Conservation (phyloP, 1,284 basidiomycete species). For the Pholiota adiposa region DNA sequence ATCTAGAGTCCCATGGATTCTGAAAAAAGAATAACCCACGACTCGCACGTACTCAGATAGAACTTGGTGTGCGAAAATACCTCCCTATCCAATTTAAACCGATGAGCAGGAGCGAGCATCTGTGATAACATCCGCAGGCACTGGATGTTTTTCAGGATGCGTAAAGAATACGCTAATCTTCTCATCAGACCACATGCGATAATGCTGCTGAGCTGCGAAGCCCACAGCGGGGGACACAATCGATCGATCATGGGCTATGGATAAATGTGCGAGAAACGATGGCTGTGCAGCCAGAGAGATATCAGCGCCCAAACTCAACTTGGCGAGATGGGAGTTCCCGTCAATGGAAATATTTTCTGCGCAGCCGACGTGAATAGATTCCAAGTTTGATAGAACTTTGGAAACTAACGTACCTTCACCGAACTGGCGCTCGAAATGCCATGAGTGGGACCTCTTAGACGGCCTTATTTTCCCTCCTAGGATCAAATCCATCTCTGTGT, state of each 20-base stretch:
- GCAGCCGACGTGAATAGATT: neutral
- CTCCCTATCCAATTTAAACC: neutral
- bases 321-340: neutral
- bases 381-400: neutral
- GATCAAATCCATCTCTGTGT: too few species aligned
- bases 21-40: neutral
- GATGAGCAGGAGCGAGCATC: neutral
- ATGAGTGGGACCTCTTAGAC: too few species aligned
- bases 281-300: neutral
- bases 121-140: neutral
- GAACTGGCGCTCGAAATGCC: neutral
- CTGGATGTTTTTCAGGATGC: neutral
- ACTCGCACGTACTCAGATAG: neutral
- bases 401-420: neutral
- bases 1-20: neutral
- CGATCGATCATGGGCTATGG: neutral
- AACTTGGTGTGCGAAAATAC: neutral
- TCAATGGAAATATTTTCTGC: neutral
- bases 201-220: neutral
- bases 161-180: neutral
- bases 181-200: neutral
- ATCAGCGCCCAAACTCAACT: neutral
- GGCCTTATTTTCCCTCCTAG: too few species aligned
- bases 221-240: neutral
- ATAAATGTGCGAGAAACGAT: neutral